phyloP scores from a whole-genome alignment of 176 grass and related monocot genomes.

The Triticum aestivum region IWGSC_CS_RefSeq_v2.1 NC_057810.1:76042947-76043446 shows the following conservation, averaged over 20 bases:
- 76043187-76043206: conserved; percentile 82
- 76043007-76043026: not conserved
- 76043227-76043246: conserved; percentile 87
- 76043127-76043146: conserved; percentile 55
- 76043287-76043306: not conserved
- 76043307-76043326: not conserved
- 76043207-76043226: conserved; percentile 73
- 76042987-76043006: not conserved
- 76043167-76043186: conserved; percentile 91
- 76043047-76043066: not conserved
- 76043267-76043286: not conserved
- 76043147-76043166: conserved; percentile 84
- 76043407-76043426: not conserved
- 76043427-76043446: not conserved
- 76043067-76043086: not conserved
- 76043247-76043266: conserved; percentile 81
- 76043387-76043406: not conserved
- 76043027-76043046: not conserved
- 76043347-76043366: not conserved
- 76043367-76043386: not conserved
- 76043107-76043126: not conserved
- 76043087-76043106: not conserved
- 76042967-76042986: not conserved
- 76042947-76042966: not conserved
- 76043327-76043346: not conserved